Evolutionary conservation across 2,329 filamentous ascomycete species (phyloP).

Genomic region (Clonostachys chloroleuca): DNA sequence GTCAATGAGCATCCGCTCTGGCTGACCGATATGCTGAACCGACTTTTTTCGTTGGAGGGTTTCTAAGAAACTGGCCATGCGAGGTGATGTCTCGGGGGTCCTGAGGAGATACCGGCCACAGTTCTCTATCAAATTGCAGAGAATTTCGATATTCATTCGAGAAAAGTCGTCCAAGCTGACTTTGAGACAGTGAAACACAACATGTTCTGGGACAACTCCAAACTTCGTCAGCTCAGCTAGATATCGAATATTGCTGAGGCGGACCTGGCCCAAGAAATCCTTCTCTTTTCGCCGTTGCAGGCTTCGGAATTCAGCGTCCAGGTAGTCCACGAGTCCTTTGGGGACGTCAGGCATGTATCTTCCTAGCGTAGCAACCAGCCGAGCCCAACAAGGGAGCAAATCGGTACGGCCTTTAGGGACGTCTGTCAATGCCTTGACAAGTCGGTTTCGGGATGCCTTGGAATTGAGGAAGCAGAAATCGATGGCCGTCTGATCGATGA

Average conservation of each 20-base stretch:
- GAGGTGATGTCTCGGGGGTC: slow-evolving; percentile 85
- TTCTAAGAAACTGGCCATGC: slow-evolving; percentile 92
- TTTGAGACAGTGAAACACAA: slow-evolving; percentile 98
- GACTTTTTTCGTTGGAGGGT: slow-evolving; percentile 94
- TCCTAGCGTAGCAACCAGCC: slow-evolving; percentile 86
- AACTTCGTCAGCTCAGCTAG: slow-evolving; percentile 97
- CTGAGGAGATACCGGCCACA: slow-evolving; percentile 92
- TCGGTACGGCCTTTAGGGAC: slow-evolving; percentile 92
- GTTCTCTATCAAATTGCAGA: slow-evolving; percentile 92
- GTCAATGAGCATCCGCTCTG: slow-evolving; percentile 96
- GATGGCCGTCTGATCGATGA: slow-evolving; percentile 86
- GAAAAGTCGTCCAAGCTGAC: slow-evolving; percentile 97
- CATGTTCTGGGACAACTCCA: slow-evolving; percentile 94
- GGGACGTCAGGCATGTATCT: slow-evolving; percentile 94
- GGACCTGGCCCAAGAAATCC: slow-evolving; percentile 91
- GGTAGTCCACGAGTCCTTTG: slow-evolving; percentile 83
- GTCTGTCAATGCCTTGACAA: slow-evolving; percentile 90
- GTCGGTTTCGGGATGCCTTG: slow-evolving; percentile 90
- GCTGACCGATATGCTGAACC: slow-evolving; percentile 89
- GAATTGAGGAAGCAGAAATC: slow-evolving; percentile 99
- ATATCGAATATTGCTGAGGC: slow-evolving; percentile 94
- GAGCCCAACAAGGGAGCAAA: slow-evolving; percentile 85
- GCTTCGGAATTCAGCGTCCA: slow-evolving; percentile 95
- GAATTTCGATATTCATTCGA: slow-evolving; percentile 98
- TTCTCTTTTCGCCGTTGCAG: slow-evolving; percentile 96